Evolutionary conservation across 805 yeast species (phyloP).

Genomic region (Candida bentonensis): DNA sequence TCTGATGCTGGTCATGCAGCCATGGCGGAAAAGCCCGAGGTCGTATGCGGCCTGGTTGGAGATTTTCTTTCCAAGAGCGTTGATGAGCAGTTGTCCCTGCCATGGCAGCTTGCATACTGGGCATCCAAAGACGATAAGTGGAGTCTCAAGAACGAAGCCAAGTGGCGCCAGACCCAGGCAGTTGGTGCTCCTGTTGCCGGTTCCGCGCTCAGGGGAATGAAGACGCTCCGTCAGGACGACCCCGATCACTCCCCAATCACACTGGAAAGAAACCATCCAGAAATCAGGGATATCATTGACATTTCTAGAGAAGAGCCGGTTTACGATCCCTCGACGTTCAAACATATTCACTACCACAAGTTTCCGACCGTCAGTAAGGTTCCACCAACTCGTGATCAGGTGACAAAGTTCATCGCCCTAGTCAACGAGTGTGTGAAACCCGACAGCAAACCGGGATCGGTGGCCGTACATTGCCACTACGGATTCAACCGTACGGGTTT

Average conservation of each 20-base stretch:
- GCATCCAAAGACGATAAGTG: constrained; percentile 50
- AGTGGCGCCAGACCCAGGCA: constrained; percentile 47
- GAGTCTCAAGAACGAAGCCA: constrained; percentile 63
- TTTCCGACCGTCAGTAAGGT: constrained; percentile 69
- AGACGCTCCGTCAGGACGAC: constrained; percentile 57
- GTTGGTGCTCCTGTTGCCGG: constrained; percentile 25
- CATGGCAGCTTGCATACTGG: constrained; percentile 51
- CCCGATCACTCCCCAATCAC: constrained; percentile 40
- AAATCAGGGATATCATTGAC: constrained; percentile 47
- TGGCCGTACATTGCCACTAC: constrained; percentile 69
- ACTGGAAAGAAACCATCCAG: constrained; percentile 37
- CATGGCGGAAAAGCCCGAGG: constrained; percentile 48
- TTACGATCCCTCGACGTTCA: constrained; percentile 45
- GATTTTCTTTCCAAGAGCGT: constrained; percentile 37
- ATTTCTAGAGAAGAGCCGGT: constrained; percentile 55
- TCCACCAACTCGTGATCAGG: constrained; percentile 51
- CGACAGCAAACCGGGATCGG: constrained; percentile 20
- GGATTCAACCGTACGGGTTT: constrained; percentile 74
- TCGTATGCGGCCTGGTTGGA: constrained; percentile 44
- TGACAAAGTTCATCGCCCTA: constrained; percentile 39
- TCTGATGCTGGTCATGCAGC: constrained; percentile 50
- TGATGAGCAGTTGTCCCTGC: constrained; percentile 44
- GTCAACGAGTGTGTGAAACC: constrained; percentile 31
- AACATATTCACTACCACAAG: constrained; percentile 45
- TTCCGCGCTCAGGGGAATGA: constrained; percentile 53